A percentile compares a stretch with the other conserved stretches of the same genome.
These are phyloP conservation scores for Tuber melanosporum DNA, from an alignment of 495 filamentous ascomycete genomes.

Conservation along the genomic window DNA sequence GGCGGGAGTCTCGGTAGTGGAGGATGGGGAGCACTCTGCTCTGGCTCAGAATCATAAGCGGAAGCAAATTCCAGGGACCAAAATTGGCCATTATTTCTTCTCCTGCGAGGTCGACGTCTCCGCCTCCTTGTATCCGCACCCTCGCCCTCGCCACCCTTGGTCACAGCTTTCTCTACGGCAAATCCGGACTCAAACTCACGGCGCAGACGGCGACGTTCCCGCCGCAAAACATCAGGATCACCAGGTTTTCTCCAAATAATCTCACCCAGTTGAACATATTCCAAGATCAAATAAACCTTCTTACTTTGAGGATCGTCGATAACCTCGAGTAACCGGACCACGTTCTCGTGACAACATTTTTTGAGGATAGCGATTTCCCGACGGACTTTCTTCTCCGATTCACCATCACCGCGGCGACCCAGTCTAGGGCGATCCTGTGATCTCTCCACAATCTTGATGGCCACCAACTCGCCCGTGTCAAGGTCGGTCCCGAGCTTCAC, in stretches of 20 bases:
- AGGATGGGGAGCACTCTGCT: slow-evolving; percentile 9
- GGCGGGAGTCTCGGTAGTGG: slow-evolving; percentile 30
- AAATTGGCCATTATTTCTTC: slow-evolving; percentile 29
- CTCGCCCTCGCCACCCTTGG: slow-evolving; percentile 15
- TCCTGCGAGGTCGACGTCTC: slow-evolving; percentile 26
- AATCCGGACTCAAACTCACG: slow-evolving; percentile 27
- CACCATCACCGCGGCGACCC: slow-evolving; percentile 58
- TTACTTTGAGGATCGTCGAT: slow-evolving; percentile 92
- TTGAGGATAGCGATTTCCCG: slow-evolving; percentile 96
- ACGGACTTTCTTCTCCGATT: slow-evolving; percentile 68
- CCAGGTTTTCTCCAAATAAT: slow-evolving; percentile 87
- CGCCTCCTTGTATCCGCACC: slow-evolving; percentile 17
- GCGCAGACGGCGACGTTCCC: slow-evolving; percentile 65
- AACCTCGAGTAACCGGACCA: slow-evolving; percentile 90
- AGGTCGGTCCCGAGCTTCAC: slow-evolving; percentile 85
- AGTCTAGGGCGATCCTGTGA: slow-evolving; percentile 85
- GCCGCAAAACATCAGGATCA: slow-evolving; percentile 65
- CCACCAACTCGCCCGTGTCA: slow-evolving; percentile 70
- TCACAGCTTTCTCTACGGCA: slow-evolving; percentile 16
- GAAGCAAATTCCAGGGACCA: slow-evolving; percentile 42
- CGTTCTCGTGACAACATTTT: slow-evolving; percentile 91
- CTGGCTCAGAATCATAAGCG: slow-evolving; percentile 24
- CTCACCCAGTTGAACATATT: slow-evolving; percentile 89
- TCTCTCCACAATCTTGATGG: slow-evolving; percentile 97
- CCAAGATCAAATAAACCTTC: slow-evolving; percentile 96